These are phyloP conservation scores for Clathrus columnatus DNA, from an alignment of 768 basidiomycete species.

Conservation along the genomic window DNA sequence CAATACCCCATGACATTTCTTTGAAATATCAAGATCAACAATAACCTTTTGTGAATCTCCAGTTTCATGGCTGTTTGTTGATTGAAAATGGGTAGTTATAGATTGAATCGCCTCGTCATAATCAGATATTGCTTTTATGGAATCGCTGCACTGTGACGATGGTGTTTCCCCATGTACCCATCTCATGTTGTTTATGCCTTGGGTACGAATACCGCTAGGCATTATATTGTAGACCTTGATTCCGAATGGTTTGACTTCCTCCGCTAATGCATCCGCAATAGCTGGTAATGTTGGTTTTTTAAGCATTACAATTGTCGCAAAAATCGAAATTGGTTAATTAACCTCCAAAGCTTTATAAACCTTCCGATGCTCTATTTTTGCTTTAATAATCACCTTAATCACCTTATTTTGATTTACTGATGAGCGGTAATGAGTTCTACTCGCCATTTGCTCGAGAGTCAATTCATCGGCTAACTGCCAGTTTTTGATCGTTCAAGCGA, in stretches of 20 bases:
- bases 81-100: neutral
- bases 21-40: conserved; percentile 34
- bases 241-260: conserved; percentile 45
- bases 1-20: conserved; percentile 30
- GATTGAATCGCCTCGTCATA: neutral
- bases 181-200: conserved; percentile 39
- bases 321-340: no score
- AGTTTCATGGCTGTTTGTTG: conserved; percentile 16
- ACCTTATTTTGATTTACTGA: no score
- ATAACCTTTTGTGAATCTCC: conserved; percentile 23
- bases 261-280: conserved; percentile 43
- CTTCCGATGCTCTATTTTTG: no score
- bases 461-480: no score
- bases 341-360: no score
- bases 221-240: conserved; percentile 50
- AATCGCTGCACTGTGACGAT: neutral
- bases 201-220: conserved; percentile 54
- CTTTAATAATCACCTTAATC: no score
- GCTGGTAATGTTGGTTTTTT: no score
- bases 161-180: neutral
- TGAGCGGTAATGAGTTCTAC: no score
- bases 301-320: no score
- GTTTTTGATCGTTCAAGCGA: no score
- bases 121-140: neutral
- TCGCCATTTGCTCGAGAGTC: no score